These are phyloP conservation scores for Dryas drummondii DNA, from an alignment of 306 rosid species.

Conservation along the genomic window DNA sequence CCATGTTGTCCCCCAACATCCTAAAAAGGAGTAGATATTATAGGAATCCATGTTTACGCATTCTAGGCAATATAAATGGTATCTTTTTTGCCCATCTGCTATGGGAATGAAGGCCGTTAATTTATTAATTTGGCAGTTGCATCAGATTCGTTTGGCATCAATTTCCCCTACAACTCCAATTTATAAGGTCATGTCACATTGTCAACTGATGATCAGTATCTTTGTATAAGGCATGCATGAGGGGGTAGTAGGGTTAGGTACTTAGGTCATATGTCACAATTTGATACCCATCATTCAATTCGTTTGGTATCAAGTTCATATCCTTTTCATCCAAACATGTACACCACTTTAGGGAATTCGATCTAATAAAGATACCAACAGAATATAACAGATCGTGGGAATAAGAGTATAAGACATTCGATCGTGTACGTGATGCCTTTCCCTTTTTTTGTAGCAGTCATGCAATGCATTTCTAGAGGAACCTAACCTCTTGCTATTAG, in stretches of 20 bases:
- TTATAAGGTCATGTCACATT: neutral
- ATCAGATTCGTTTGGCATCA: constrained; percentile 18
- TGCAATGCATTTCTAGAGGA: neutral
- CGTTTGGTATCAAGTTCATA: neutral
- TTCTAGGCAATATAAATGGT: neutral
- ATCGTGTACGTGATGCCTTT: neutral
- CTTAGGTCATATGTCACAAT: constrained; percentile 4
- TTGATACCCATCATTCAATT: neutral
- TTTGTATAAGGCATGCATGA: no score
- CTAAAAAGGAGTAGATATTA: neutral
- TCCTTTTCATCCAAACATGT: constrained; percentile 3
- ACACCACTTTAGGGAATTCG: neutral
- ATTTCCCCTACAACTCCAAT: neutral
- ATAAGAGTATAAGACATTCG: neutral
- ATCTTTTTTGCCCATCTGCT: neutral
- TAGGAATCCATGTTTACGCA: neutral
- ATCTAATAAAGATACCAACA: constrained; percentile 4
- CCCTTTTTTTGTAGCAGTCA: constrained; percentile 5
- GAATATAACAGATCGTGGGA: neutral
- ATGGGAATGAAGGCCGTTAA: neutral
- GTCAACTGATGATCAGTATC: neutral
- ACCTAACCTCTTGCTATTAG: neutral
- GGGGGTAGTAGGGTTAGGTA: no score
- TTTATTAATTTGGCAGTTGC: neutral
- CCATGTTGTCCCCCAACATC: neutral